Evolutionary conservation across 169 alveolate species (phyloP).

Genomic region (Cryptosporidium muris): DNA sequence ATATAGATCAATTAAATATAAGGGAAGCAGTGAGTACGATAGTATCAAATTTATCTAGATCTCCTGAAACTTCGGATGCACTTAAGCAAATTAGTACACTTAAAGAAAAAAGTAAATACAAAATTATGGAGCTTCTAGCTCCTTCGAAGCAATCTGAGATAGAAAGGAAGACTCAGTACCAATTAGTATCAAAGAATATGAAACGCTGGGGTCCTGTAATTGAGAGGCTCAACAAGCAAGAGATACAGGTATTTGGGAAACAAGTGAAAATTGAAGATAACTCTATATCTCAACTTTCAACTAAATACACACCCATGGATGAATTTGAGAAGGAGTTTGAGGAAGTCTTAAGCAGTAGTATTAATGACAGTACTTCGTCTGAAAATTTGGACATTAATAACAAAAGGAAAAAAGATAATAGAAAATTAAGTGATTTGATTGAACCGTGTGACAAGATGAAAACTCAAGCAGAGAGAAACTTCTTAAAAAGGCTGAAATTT

Average conservation of each 20-base stretch:
- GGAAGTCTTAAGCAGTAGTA: background rate
- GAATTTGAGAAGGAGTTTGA: constrained; percentile 78
- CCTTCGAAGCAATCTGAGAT: constrained; percentile 70
- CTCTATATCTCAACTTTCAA: constrained; percentile 69
- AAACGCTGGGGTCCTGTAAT: constrained; percentile 78
- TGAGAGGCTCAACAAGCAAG: constrained; percentile 70
- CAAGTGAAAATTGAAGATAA: constrained; percentile 59
- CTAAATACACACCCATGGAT: constrained; percentile 74
- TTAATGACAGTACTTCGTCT: background rate
- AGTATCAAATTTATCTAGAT: constrained; percentile 31
- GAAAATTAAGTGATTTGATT: constrained; percentile 4
- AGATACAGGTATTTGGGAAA: constrained; percentile 32
- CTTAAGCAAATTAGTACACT: constrained; percentile 22
- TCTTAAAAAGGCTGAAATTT: constrained; percentile 71
- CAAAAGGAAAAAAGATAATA: constrained; percentile 3
- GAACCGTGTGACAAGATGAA: constrained; percentile 41
- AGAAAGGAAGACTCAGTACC: constrained; percentile 76
- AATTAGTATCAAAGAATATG: constrained; percentile 68
- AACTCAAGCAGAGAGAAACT: constrained; percentile 44
- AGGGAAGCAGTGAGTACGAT: constrained; percentile 9
- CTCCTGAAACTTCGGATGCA: constrained; percentile 8
- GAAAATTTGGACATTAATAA: no score
- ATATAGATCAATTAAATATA: constrained; percentile 22
- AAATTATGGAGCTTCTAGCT: constrained; percentile 31
- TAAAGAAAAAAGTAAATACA: constrained; percentile 14